Percentiles rank a stretch among this genome's conserved stretches.
Evolutionary conservation across 371 early-diverging fungal species (phyloP).

Genomic region (Apophysomyces elegans): DNA sequence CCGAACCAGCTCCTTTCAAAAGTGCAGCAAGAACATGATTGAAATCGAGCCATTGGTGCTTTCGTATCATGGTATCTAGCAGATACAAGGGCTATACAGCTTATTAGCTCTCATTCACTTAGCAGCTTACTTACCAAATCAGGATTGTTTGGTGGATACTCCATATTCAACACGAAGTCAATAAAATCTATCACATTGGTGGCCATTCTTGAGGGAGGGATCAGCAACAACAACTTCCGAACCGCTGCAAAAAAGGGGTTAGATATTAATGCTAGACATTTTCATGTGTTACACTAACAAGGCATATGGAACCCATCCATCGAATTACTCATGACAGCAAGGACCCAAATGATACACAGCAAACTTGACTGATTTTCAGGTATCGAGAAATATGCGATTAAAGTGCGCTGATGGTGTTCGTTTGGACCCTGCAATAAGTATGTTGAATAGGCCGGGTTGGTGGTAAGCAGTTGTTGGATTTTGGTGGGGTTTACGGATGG

Average conservation of each 20-base stretch:
- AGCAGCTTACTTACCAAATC: slow-evolving; percentile 29
- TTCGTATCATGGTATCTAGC: slow-evolving; percentile 76
- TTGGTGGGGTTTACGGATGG: slow-evolving; percentile 40
- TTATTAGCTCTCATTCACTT: not conserved
- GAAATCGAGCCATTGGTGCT: slow-evolving; percentile 69
- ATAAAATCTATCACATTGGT: slow-evolving; percentile 69
- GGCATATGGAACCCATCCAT: slow-evolving; percentile 45
- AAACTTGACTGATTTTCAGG: slow-evolving; percentile 67
- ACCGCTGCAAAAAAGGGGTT: slow-evolving; percentile 39
- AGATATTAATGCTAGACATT: not conserved
- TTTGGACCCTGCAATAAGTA: slow-evolving; percentile 46
- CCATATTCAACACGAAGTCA: slow-evolving; percentile 64
- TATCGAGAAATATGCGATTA: slow-evolving; percentile 56
- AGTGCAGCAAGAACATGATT: slow-evolving; percentile 77
- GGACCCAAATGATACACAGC: slow-evolving; percentile 71
- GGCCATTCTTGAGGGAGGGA: slow-evolving; percentile 72
- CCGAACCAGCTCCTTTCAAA: slow-evolving; percentile 63
- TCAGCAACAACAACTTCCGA: slow-evolving; percentile 67
- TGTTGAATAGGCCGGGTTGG: slow-evolving; percentile 32
- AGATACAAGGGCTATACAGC: slow-evolving; percentile 38
- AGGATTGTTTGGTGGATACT: slow-evolving; percentile 35
- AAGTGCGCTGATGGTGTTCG: slow-evolving; percentile 34
- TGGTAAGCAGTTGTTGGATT: slow-evolving; percentile 35
- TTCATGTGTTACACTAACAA: slow-evolving; percentile 22
- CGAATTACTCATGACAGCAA: slow-evolving; percentile 43